phyloP scores from a whole-genome alignment of 176 grass and related monocot genomes.

The Musa acuminata region DNA sequence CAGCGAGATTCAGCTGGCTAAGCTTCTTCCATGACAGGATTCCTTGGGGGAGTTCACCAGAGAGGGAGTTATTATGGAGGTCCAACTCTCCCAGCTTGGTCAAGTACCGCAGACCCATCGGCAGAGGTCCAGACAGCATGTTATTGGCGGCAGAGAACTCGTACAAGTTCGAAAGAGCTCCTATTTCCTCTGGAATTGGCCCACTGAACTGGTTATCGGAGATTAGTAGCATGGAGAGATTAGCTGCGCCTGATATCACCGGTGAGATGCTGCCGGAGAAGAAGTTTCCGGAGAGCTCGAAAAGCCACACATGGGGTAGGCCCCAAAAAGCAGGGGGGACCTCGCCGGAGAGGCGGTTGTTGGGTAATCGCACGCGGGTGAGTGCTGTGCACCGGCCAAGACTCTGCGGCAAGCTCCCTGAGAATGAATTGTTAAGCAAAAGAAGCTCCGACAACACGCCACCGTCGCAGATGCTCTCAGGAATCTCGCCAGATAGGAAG shows the following conservation, averaged over 20 bases:
- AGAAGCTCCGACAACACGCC: constrained; percentile 48
- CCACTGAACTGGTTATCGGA: constrained; percentile 60
- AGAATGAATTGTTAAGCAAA: constrained; percentile 55
- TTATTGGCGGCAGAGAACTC: constrained; percentile 51
- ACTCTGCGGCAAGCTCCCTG: constrained; percentile 43
- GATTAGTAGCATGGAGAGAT: constrained; percentile 44
- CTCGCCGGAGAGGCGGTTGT: constrained; percentile 46
- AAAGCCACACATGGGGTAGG: constrained; percentile 40
- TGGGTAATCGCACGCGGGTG: constrained; percentile 41
- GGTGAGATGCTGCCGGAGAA: constrained; percentile 53
- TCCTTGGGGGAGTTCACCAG: constrained; percentile 39
- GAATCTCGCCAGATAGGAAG: constrained; percentile 51
- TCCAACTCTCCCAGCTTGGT: constrained; percentile 29
- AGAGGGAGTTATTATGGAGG: constrained; percentile 60
- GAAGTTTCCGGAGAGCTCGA: constrained; percentile 52
- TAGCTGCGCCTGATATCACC: constrained; percentile 41
- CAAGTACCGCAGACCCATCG: constrained; percentile 20
- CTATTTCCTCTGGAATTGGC: constrained; percentile 49
- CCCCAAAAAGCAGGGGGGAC: constrained; percentile 58
- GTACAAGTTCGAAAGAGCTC: constrained; percentile 28
- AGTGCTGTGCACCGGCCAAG: constrained; percentile 52
- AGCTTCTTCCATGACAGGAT: constrained; percentile 34
- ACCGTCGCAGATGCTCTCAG: constrained; percentile 36
- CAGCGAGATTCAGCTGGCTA: constrained; percentile 35
- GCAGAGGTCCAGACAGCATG: constrained; percentile 44